phyloP scores from a whole-genome alignment of 2,329 filamentous ascomycete genomes.

The Fusarium sp. region DNA sequence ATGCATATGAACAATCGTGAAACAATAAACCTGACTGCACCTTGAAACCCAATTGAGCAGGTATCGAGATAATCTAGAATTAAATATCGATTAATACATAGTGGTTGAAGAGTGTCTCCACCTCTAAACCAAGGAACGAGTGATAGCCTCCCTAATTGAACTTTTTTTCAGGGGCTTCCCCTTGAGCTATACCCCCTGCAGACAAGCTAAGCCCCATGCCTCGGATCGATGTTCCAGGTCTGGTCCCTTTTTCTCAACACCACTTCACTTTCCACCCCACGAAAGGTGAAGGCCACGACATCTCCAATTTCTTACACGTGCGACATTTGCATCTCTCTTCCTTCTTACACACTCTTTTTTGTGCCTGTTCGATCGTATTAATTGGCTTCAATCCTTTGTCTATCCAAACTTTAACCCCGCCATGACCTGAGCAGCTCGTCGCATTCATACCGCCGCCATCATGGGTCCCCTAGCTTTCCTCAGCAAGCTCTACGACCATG shows the following conservation, averaged over 20 bases:
- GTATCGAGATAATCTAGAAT: neutral
- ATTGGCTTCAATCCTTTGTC: neutral
- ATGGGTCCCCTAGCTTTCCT: slow-evolving; percentile 60
- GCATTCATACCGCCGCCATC: slow-evolving; percentile 38
- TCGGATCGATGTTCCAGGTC: slow-evolving; percentile 22
- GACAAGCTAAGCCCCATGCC: slow-evolving; percentile 23
- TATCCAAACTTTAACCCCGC: neutral
- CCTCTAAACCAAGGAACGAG: slow-evolving; percentile 9
- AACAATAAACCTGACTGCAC: neutral
- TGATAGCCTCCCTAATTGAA: slow-evolving; percentile 35
- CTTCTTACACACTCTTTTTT: slow-evolving; percentile 11
- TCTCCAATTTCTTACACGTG: slow-evolving; percentile 21
- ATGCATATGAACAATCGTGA: neutral
- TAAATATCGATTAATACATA: neutral
- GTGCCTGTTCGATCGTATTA: neutral
- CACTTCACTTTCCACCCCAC: slow-evolving; percentile 31
- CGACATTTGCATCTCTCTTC: slow-evolving; percentile 4
- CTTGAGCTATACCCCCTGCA: slow-evolving; percentile 29
- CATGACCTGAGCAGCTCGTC: slow-evolving; percentile 39
- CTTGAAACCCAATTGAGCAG: neutral
- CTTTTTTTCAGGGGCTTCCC: slow-evolving; percentile 37
- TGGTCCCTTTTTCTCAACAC: slow-evolving; percentile 42
- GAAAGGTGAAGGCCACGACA: slow-evolving; percentile 45
- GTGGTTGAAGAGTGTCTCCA: neutral
- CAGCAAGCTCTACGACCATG: slow-evolving; percentile 69